Percentiles rank a stretch among this genome's conserved stretches.
These are phyloP conservation scores for Apocynum venetum DNA, from an alignment of 257 asterid genomes.

Conservation along the genomic window DNA sequence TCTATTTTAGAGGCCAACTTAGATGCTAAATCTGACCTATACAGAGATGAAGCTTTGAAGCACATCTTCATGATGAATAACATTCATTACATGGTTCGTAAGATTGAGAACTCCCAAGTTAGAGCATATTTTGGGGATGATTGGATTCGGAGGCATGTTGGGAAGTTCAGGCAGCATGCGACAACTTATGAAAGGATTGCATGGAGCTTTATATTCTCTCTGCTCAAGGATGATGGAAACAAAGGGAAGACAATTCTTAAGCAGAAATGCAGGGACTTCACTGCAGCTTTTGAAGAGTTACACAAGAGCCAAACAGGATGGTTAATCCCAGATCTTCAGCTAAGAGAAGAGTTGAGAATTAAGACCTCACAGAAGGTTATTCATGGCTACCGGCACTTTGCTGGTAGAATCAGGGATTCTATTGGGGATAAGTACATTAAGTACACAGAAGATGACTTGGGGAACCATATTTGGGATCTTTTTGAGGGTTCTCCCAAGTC, in stretches of 20 bases:
- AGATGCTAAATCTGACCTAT: slow-evolving; percentile 34
- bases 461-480: slow-evolving; percentile 48
- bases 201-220: slow-evolving; percentile 39
- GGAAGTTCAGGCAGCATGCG: slow-evolving; percentile 50
- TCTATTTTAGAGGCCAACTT: slow-evolving; percentile 50
- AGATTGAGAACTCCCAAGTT: slow-evolving; percentile 41
- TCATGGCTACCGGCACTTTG: slow-evolving; percentile 50
- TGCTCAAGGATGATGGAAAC: slow-evolving; percentile 42
- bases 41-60: slow-evolving; percentile 40
- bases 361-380: slow-evolving; percentile 38
- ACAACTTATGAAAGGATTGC: slow-evolving; percentile 44
- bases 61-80: slow-evolving; percentile 71
- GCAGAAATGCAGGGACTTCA: slow-evolving; percentile 46
- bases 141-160: slow-evolving; percentile 42
- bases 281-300: slow-evolving; percentile 54
- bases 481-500: slow-evolving; percentile 47
- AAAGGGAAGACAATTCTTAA: slow-evolving; percentile 49
- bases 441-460: slow-evolving; percentile 61
- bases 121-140: slow-evolving; percentile 52
- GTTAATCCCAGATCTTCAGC: slow-evolving; percentile 53
- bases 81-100: slow-evolving; percentile 65
- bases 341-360: slow-evolving; percentile 50
- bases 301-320: slow-evolving; percentile 64
- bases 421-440: slow-evolving; percentile 56
- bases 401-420: slow-evolving; percentile 21